Conservation (phyloP, 176 grass and related monocot species). For the Cenchrus americanus region DNA sequence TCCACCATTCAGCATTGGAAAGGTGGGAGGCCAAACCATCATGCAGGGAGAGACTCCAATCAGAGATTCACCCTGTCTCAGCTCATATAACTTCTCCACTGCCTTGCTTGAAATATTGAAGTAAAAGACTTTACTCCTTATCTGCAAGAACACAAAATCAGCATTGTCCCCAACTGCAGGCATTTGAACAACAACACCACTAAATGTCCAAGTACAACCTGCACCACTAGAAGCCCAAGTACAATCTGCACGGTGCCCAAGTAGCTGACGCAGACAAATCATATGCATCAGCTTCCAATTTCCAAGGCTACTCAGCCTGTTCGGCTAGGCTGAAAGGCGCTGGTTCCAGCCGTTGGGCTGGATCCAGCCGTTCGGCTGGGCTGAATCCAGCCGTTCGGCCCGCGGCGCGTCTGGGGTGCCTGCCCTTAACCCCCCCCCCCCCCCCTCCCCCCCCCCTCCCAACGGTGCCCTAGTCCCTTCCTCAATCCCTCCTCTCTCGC, state of each 20-base stretch:
- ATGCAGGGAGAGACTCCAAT: not conserved
- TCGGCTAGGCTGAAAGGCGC: no score
- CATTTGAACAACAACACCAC: no score
- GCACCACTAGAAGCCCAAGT: not conserved
- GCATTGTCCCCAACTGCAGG: not conserved
- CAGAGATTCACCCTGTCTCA: not conserved
- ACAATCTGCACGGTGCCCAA: conserved; percentile 26
- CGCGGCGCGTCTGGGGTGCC: no score
- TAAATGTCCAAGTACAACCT: no score
- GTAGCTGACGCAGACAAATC: conserved; percentile 18
- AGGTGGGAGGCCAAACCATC: conserved; percentile 35
- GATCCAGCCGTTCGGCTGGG: no score
- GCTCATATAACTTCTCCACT: conserved; percentile 23
- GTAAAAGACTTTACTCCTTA: not conserved
- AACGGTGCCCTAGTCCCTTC: no score
- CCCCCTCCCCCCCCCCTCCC: no score
- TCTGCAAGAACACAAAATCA: conserved; percentile 24
- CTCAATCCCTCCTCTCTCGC: no score
- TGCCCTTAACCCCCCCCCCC: no score
- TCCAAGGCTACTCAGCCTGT: not conserved
- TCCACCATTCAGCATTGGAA: not conserved
- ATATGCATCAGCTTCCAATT: conserved; percentile 15
- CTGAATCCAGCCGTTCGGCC: no score
- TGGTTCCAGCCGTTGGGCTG: no score
- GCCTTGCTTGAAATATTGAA: conserved; percentile 10